Conservation (phyloP, 2,329 filamentous ascomycete genomes). For the Fusarium denticulatum region DNA sequence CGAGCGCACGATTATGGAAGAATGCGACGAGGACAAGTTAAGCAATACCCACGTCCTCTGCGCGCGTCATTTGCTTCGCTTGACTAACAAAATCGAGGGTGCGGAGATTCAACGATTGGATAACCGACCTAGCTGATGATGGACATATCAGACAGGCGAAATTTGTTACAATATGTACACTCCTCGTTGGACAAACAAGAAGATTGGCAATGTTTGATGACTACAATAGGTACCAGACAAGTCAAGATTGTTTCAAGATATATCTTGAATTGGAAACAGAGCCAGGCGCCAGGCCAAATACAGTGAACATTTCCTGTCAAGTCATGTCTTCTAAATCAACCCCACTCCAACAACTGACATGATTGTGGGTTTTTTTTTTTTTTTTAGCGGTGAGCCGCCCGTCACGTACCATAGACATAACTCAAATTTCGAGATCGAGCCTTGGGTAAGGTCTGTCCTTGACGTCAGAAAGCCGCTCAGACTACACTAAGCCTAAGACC, state of each 20-base stretch:
- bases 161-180: slow-evolving; percentile 28
- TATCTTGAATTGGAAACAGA: slow-evolving; percentile 28
- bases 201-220: neutral
- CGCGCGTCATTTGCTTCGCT: slow-evolving; percentile 18
- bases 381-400: slow-evolving; percentile 36
- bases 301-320: slow-evolving; percentile 12
- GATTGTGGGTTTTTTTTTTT: slow-evolving; percentile 6
- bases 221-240: slow-evolving; percentile 6
- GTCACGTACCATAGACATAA: neutral
- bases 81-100: slow-evolving; percentile 24
- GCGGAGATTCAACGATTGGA: slow-evolving; percentile 22
- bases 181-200: slow-evolving; percentile 10
- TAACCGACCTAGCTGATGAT: slow-evolving; percentile 1
- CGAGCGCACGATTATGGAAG: neutral
- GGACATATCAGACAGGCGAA: neutral
- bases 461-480: slow-evolving; percentile 1
- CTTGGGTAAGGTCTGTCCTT: slow-evolving; percentile 1
- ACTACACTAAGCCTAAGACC: neutral
- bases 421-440: neutral
- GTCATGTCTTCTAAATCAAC: neutral
- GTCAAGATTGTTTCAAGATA: slow-evolving; percentile 9
- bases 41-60: neutral
- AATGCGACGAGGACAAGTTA: slow-evolving; percentile 4
- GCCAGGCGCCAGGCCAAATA: slow-evolving; percentile 7
- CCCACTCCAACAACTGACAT: slow-evolving; percentile 8